phyloP scores from a whole-genome alignment of 352 stramenopile genomes.

The Phytophthora crassamura region DNA sequence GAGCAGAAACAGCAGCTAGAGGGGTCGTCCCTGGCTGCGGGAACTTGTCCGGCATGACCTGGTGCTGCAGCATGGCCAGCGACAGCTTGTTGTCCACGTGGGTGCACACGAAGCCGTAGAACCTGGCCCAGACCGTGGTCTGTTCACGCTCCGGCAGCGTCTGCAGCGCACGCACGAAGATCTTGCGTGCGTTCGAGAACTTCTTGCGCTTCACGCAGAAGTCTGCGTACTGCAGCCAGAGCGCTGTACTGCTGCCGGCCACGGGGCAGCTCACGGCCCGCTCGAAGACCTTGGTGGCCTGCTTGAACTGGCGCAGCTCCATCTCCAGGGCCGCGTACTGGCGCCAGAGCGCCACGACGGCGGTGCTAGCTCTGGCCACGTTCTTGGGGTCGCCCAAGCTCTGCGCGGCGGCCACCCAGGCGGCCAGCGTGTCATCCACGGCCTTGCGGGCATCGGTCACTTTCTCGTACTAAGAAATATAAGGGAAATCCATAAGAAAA shows the following conservation, averaged over 20 bases:
- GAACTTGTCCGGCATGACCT: slow-evolving; percentile 57
- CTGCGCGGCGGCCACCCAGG: slow-evolving; percentile 44
- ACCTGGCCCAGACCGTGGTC: slow-evolving; percentile 51
- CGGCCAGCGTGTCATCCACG: slow-evolving; percentile 54
- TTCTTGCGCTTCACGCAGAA: slow-evolving; percentile 83
- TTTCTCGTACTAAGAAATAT: slow-evolving; percentile 68
- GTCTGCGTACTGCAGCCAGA: slow-evolving; percentile 75
- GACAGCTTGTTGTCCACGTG: slow-evolving; percentile 69
- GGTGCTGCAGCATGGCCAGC: slow-evolving; percentile 58
- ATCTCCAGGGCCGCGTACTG: slow-evolving; percentile 82
- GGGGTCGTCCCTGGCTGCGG: slow-evolving; percentile 21
- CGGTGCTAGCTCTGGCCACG: slow-evolving; percentile 23
- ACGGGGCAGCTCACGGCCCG: slow-evolving; percentile 59
- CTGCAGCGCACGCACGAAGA: slow-evolving; percentile 68
- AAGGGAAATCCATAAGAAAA: slow-evolving; percentile 2
- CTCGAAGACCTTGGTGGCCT: slow-evolving; percentile 85
- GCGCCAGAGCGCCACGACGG: slow-evolving; percentile 55
- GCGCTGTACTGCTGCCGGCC: slow-evolving; percentile 34
- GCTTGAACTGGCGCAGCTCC: slow-evolving; percentile 84
- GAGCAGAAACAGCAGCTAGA: slow-evolving; percentile 2
- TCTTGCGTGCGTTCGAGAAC: slow-evolving; percentile 77
- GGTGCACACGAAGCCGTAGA: slow-evolving; percentile 68
- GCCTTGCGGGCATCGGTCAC: slow-evolving; percentile 60
- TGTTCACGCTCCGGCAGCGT: slow-evolving; percentile 52
- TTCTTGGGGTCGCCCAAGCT: slow-evolving; percentile 16